These are phyloP conservation scores for Remersonia thermophila DNA, from an alignment of 2,329 filamentous ascomycete genomes.

Conservation along the genomic window DNA sequence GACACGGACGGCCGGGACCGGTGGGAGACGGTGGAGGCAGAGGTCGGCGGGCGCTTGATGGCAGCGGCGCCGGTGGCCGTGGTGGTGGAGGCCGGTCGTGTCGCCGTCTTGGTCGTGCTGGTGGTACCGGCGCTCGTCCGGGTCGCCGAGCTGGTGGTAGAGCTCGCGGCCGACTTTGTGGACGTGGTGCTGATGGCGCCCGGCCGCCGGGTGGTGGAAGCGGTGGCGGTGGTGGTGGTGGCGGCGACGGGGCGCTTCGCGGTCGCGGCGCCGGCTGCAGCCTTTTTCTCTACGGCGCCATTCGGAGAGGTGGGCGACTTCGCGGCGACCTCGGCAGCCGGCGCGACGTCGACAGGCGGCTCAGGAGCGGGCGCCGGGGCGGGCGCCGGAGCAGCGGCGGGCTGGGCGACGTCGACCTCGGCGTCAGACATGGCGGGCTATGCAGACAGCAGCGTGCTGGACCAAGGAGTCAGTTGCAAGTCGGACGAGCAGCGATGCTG, in stretches of 20 bases:
- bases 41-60: conserved; percentile 22
- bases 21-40: conserved; percentile 21
- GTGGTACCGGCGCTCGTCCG: conserved; percentile 19
- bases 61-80: conserved; percentile 13
- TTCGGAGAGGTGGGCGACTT: conserved; percentile 9
- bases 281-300: conserved; percentile 14
- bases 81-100: conserved; percentile 18
- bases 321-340: neutral
- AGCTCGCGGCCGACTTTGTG: conserved; percentile 21
- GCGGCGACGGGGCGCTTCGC: conserved; percentile 17
- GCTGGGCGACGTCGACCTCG: conserved; percentile 22
- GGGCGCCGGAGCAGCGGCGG: conserved; percentile 13
- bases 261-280: conserved; percentile 10
- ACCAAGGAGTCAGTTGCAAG: no score
- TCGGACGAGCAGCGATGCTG: neutral
- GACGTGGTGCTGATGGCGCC: conserved; percentile 16
- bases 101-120: conserved; percentile 21
- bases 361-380: no score
- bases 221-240: conserved; percentile 13
- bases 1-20: conserved; percentile 22
- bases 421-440: conserved; percentile 23
- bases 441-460: neutral
- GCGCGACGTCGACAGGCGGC: no score
- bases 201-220: conserved; percentile 17
- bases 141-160: conserved; percentile 17